Evolutionary conservation across 2,329 filamentous ascomycete genomes (phyloP).

Genomic region (Colletotrichum melonis): DNA sequence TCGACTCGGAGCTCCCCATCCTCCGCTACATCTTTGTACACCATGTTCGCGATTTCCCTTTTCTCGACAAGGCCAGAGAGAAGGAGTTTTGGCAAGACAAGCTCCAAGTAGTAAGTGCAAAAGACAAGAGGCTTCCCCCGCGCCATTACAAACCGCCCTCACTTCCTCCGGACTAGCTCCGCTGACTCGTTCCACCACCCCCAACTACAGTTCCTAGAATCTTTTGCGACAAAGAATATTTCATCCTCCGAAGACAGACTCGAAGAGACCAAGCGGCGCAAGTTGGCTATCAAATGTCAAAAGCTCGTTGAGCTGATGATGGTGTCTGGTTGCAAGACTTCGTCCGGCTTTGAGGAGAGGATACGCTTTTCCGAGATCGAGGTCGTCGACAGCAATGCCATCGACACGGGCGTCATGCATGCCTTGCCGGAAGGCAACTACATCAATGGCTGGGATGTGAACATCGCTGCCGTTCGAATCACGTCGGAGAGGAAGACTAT

Average conservation of each 20-base stretch:
- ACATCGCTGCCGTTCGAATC: slow-evolving; percentile 89
- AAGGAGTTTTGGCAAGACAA: slow-evolving; percentile 99
- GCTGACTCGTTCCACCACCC: slow-evolving; percentile 29
- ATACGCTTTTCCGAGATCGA: slow-evolving; percentile 98
- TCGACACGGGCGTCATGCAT: slow-evolving; percentile 87
- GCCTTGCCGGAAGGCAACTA: slow-evolving; percentile 91
- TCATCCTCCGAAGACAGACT: slow-evolving; percentile 96
- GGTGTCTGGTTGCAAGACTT: slow-evolving; percentile 95
- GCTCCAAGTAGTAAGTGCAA: slow-evolving; percentile 81
- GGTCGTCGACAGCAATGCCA: slow-evolving; percentile 92
- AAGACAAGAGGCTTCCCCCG: neutral
- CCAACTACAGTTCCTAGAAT: slow-evolving; percentile 83
- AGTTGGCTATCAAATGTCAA: slow-evolving; percentile 90
- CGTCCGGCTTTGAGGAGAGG: slow-evolving; percentile 96
- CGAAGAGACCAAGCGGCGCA: slow-evolving; percentile 94
- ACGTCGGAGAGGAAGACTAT: slow-evolving; percentile 87
- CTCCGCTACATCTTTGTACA: slow-evolving; percentile 97
- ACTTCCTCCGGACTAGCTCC: neutral
- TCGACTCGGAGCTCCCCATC: slow-evolving; percentile 94
- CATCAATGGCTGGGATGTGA: slow-evolving; percentile 97
- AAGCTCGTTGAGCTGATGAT: slow-evolving; percentile 99
- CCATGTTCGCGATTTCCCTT: slow-evolving; percentile 97
- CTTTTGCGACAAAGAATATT: slow-evolving; percentile 96
- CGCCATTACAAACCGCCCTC: neutral
- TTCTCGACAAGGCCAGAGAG: slow-evolving; percentile 94